Base-by-base conservation (phyloP, 495 filamentous ascomycete genomes). In the Apodospora peruviana region DNA sequence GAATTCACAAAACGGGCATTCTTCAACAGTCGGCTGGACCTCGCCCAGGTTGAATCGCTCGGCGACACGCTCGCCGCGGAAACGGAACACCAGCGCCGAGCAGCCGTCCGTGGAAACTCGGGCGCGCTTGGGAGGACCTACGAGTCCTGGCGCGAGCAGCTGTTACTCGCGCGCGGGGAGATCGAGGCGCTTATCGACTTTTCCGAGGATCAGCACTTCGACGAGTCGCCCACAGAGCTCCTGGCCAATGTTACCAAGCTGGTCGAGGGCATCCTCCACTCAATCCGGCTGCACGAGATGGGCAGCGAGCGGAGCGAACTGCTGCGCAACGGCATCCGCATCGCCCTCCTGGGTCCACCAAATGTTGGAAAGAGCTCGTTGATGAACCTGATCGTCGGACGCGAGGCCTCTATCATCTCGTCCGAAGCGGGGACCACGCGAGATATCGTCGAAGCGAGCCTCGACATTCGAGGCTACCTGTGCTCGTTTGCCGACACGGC, bases 111-210 rank as follows among this genome's bases (percentile, higher is more conserved):
- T 5, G 91, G 90, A 4, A 82, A 83, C 8, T 84, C 79, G 5
- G 82, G 82, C 37, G 71, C 72, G 1, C 67, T 96, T 4, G 79
- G 86, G n/a, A 75, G 81, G 46, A 83, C 80, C 4, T 98, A 97
- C 67, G 91, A 97, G 53, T 50, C 48, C 22, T 98, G 93, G 94
- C 80, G 93, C 11, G 71, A 80, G 48, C 72, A 81, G 24, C 68
- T 98, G 5, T 70, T 97, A 7, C 75, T 85, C 54, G 91, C 90
- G 20, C 80, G 91, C 7, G 94, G 88, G 5, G 91, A 96, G 67
- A 74, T 97, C 42, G 93, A 98, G 63, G 93, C 93, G 1, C 68
- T 97, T 49, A 97, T 98, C 58, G 93, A 98, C 61, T 98, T 98
- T 64, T 84, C 86, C 1, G 93, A 98, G 66, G 94, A 97, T 58